These are phyloP conservation scores for Hippophae rhamnoides DNA, from an alignment of 306 rosid genomes.

Conservation along the genomic window DNA sequence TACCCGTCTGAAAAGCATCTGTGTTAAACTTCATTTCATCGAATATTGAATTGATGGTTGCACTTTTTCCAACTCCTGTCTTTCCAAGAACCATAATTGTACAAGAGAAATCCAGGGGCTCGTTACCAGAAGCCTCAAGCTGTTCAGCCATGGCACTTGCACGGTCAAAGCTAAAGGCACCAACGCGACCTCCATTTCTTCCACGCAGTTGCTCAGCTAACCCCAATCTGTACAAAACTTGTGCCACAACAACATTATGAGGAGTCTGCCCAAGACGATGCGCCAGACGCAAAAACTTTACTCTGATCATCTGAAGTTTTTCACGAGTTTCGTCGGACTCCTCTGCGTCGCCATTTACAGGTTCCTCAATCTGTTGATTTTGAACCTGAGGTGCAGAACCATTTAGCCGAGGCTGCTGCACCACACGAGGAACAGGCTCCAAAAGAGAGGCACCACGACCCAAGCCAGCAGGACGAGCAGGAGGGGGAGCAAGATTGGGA, in stretches of 20 bases:
- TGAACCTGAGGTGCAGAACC: constrained; percentile 50
- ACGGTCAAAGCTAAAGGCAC: constrained; percentile 95
- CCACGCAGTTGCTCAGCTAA: constrained; percentile 96
- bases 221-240: constrained; percentile 88
- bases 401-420: constrained; percentile 69
- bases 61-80: constrained; percentile 95
- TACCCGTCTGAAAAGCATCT: constrained; percentile 83
- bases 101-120: constrained; percentile 90
- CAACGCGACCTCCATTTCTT: constrained; percentile 93
- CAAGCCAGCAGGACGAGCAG: constrained; percentile 81
- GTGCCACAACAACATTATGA: constrained; percentile 99
- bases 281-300: constrained; percentile 82
- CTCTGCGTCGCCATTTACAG: constrained; percentile 60
- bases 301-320: constrained; percentile 94
- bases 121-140: constrained; percentile 90
- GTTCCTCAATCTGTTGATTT: constrained; percentile 69
- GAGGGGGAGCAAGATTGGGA: constrained; percentile 32
- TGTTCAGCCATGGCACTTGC: constrained; percentile 99
- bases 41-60: constrained; percentile 93
- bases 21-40: constrained; percentile 83
- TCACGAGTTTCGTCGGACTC: constrained; percentile 95
- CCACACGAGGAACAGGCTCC: constrained; percentile 65
- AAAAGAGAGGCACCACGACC: constrained; percentile 76
- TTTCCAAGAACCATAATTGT: constrained; percentile 97
- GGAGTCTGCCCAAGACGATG: constrained; percentile 98